Base-by-base conservation (phyloP, 345 rosid genomes). In the Psidium guajava region DNA sequence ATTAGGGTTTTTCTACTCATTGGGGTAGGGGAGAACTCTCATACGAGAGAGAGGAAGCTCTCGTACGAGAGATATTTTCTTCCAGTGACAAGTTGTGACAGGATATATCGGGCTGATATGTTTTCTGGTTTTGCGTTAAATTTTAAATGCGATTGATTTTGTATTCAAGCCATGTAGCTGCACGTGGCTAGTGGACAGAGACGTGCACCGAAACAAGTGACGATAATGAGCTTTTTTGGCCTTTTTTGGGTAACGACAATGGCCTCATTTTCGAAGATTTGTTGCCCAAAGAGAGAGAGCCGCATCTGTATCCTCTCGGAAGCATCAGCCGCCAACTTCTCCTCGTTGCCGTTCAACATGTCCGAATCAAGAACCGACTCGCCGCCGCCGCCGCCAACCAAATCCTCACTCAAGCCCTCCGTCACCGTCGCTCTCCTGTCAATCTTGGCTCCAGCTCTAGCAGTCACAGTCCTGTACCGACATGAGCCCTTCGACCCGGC, bases 401-500 rank as follows among this genome's bases (percentile, higher is more conserved):
- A 21, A 32, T 36, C 13, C 47, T 8, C 47, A 24, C 47, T 69
- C 20, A 69, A 18, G 47, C 77, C 77, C 24, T 69, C 77, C 21
- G 6, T 69, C 47, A 22, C 11, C 10, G 77, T 69, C 47, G 10
- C 47, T 32, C 25, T 36, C 47, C 47, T 69, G 1, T 69, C 77
- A 18, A 21, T 69, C 77, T 69, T 69, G 77, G 77, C 25, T 36
- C 77, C 77, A 5, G 8, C 32, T 69, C 0, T 69, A 5, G 77
- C 77, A 22, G 77, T 36, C 13, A 36, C 24, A 22, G 21, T 69
- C 12, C 83, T 90, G 14, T 93, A 88, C 90, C 90, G 52, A 2
- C 92, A 92, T 73, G 92, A 94, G 87, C 85, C 91, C 4, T 91
- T 93, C 54, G 90, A 93, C 83, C 92, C 97, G 3, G 92, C 92